These are phyloP conservation scores for Globisporangium cystogenes DNA, from an alignment of 352 stramenopile genomes.

Conservation along the genomic window DNA sequence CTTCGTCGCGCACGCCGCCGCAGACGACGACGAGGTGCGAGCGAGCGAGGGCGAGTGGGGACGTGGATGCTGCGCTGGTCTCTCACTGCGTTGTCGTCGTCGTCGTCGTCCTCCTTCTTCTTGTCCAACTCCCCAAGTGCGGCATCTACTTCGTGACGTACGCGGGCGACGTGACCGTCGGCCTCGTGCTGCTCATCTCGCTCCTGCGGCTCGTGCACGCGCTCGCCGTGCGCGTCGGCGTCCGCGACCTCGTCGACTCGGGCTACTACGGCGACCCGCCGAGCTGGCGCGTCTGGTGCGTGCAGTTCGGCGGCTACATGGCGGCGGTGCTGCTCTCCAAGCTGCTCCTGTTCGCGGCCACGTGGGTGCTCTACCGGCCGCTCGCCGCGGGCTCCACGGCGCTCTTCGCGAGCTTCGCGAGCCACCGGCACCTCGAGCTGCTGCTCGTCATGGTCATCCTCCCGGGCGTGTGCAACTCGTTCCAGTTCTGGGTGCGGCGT, in stretches of 20 bases:
- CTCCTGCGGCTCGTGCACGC: conserved; percentile 38
- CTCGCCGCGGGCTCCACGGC: conserved; percentile 36
- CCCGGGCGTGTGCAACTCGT: conserved; percentile 54
- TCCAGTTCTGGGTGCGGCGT: conserved; percentile 63
- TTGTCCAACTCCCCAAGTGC: conserved; percentile 48
- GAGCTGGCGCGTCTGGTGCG: conserved; percentile 44
- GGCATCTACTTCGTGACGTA: conserved; percentile 74
- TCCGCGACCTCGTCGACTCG: conserved; percentile 37
- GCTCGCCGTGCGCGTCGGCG: conserved; percentile 24
- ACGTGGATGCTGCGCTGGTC: too few relatives aligned
- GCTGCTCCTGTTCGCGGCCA: conserved; percentile 27
- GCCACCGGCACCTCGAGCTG: conserved; percentile 65
- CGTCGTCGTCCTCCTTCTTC: background rate
- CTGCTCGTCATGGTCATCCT: conserved; percentile 77
- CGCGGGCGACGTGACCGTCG: conserved; percentile 59
- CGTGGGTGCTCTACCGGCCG: conserved; percentile 35
- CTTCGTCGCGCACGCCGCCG: conserved; percentile 30
- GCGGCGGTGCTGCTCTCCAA: conserved; percentile 50
- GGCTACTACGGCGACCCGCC: conserved; percentile 70
- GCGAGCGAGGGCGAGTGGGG: too few relatives aligned
- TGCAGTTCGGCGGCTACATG: conserved; percentile 46
- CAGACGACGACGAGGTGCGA: conserved; percentile 59
- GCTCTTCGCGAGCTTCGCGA: conserved; percentile 45
- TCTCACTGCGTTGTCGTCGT: too few relatives aligned
- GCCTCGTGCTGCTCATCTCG: conserved; percentile 37